A percentile compares a stretch with the other conserved stretches of the same genome.
phyloP scores from a whole-genome alignment of 208 protist genomes.

The Wallacemonas collosoma region DNA sequence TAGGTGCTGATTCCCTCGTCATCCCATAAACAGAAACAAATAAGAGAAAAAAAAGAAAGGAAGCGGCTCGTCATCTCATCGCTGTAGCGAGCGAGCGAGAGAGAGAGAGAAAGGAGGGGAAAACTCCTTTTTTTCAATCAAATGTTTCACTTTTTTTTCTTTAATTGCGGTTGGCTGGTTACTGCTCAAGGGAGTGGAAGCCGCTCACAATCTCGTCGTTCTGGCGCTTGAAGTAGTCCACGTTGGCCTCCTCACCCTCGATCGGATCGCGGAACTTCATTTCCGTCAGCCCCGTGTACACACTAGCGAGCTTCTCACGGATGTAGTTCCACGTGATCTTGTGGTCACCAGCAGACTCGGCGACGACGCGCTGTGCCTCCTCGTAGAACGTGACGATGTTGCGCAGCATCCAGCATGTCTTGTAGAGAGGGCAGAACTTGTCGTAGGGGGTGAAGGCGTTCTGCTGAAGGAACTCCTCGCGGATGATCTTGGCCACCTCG shows the following conservation, averaged over 20 bases:
- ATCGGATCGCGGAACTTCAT: conserved; percentile 93
- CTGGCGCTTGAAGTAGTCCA: conserved; percentile 89
- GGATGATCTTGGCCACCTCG: conserved; percentile 99
- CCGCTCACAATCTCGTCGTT: conserved; percentile 88
- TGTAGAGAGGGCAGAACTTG: conserved; percentile 98
- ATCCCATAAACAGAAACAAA: not conserved
- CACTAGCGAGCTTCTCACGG: conserved; percentile 86
- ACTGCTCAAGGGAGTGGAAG: conserved; percentile 86
- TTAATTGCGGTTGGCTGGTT: conserved; percentile 16
- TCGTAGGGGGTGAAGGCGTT: conserved; percentile 99
- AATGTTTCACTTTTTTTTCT: conserved; percentile 21
- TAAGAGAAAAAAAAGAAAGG: conserved; percentile 3
- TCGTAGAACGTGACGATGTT: conserved; percentile 99
- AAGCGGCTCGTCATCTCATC: not conserved
- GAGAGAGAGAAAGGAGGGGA: too few species aligned
- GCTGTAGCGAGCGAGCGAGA: not conserved
- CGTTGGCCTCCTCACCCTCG: conserved; percentile 85
- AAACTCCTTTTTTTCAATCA: too few species aligned
- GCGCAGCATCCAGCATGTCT: conserved; percentile 98
- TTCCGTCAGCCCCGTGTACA: conserved; percentile 86
- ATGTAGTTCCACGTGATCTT: conserved; percentile 97
- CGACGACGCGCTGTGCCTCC: conserved; percentile 90
- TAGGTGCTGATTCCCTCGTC: too few species aligned
- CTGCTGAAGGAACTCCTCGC: conserved; percentile 99
- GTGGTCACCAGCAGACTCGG: conserved; percentile 87